phyloP scores from a whole-genome alignment of 495 filamentous ascomycete genomes.

The Podospora pseudocomata region DNA sequence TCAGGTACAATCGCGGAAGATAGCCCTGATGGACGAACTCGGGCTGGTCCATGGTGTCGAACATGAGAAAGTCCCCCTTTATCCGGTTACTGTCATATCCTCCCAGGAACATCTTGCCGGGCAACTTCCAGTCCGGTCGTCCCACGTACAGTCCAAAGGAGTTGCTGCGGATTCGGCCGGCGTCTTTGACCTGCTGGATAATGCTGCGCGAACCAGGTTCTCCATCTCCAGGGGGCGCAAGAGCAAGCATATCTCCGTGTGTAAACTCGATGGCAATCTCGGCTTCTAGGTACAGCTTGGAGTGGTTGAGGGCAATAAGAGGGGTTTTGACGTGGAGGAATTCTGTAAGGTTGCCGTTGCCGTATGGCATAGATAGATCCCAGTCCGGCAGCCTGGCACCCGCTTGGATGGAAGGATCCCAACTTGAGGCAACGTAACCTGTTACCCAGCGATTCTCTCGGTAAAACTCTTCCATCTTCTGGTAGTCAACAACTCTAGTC shows the following conservation, averaged over 20 bases:
- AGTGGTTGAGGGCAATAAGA: not conserved
- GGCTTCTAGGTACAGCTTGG: not conserved
- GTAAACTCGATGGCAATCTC: not conserved
- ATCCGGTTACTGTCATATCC: not conserved
- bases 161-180: not conserved
- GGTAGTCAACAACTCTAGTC: not conserved
- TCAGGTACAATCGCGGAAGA: not conserved
- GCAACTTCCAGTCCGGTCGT: not conserved
- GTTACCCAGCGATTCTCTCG: too few relatives aligned
- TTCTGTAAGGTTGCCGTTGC: not conserved
- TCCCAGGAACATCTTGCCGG: not conserved
- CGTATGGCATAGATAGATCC: not conserved
- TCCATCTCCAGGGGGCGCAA: not conserved
- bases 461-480: not conserved
- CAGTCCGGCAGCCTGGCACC: not conserved
- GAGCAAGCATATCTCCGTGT: not conserved
- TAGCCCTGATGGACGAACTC: not conserved
- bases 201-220: not conserved
- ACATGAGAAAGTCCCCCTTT: not conserved
- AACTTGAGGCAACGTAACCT: not conserved
- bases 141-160: not conserved
- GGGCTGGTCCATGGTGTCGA: not conserved
- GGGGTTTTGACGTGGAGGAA: constrained; percentile 1
- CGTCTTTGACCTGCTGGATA: not conserved
- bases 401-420: not conserved